phyloP scores from a whole-genome alignment of 2,329 filamentous ascomycete species.

The Juglanconis sp. region DNA sequence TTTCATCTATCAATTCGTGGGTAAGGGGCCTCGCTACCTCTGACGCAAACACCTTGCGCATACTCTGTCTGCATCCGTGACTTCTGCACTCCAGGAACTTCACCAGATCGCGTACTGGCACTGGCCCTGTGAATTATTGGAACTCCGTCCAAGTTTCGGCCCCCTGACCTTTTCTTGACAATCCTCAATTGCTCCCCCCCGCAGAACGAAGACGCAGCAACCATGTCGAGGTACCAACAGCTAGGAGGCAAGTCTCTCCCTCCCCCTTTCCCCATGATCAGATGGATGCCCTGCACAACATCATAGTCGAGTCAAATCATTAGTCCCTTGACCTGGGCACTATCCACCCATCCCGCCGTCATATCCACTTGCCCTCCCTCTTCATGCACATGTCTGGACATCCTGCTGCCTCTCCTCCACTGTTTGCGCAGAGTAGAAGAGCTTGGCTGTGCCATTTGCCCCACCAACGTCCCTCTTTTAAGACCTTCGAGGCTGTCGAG shows the following conservation, averaged over 20 bases:
- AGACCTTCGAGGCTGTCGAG: neutral
- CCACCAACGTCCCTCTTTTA: slow-evolving; percentile 1
- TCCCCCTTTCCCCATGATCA: slow-evolving; percentile 11
- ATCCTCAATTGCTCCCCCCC: slow-evolving; percentile 13
- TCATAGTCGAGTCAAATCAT: neutral
- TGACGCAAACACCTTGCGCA: neutral
- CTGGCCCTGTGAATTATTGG: neutral
- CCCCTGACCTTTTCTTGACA: slow-evolving; percentile 7
- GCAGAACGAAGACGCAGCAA: slow-evolving; percentile 21
- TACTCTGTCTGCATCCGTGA: neutral
- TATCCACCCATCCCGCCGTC: slow-evolving; percentile 1
- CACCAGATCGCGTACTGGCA: neutral
- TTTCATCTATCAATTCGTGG: neutral
- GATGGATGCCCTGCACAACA: slow-evolving; percentile 9
- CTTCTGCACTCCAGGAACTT: neutral
- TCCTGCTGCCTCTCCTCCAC: slow-evolving; percentile 10
- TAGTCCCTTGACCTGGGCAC: slow-evolving; percentile 13
- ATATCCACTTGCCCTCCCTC: slow-evolving; percentile 12
- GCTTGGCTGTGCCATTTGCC: slow-evolving; percentile 13
- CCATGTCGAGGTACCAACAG: slow-evolving; percentile 68
- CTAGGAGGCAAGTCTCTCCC: slow-evolving; percentile 60
- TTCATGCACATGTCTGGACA: slow-evolving; percentile 2
- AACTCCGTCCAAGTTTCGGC: slow-evolving; percentile 7
- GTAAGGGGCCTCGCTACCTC: slow-evolving; percentile 1
- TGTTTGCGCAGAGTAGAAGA: slow-evolving; percentile 9